phyloP scores from a whole-genome alignment of 495 filamentous ascomycete genomes.

The Rhypophila decipiens region DNA sequence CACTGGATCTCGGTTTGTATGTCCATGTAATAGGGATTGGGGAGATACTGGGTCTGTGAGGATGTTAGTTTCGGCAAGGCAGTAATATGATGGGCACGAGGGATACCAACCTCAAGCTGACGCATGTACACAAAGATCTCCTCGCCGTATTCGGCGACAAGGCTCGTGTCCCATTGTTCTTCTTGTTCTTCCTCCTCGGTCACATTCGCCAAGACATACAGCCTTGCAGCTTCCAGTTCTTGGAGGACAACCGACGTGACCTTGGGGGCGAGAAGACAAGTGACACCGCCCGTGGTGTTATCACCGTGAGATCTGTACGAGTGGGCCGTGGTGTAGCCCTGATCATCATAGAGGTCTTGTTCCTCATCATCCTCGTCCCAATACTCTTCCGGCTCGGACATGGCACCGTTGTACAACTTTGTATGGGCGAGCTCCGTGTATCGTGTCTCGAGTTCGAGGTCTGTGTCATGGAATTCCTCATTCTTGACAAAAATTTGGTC shows the following conservation, averaged over 20 bases:
- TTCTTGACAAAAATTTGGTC: too few species aligned
- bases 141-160: slow-evolving; percentile 94
- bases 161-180: slow-evolving; percentile 88
- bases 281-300: slow-evolving; percentile 66
- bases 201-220: slow-evolving; percentile 55
- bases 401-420: slow-evolving; percentile 15
- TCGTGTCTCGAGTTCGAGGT: slow-evolving; percentile 6
- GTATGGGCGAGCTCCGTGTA: slow-evolving; percentile 1
- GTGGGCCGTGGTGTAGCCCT: slow-evolving; percentile 71
- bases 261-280: slow-evolving; percentile 67
- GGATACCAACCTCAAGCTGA: slow-evolving; percentile 66
- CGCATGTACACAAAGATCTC: slow-evolving; percentile 94
- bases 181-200: slow-evolving; percentile 63
- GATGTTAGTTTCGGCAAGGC: slow-evolving; percentile 8
- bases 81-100: slow-evolving; percentile 4
- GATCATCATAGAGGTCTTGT: slow-evolving; percentile 73
- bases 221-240: slow-evolving; percentile 65
- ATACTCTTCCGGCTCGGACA: slow-evolving; percentile 60
- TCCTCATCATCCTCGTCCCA: slow-evolving; percentile 74
- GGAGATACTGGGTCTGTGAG: slow-evolving; percentile 68
- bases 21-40: slow-evolving; percentile 92
- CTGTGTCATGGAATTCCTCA: background rate
- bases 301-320: slow-evolving; percentile 69
- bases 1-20: slow-evolving; percentile 95
- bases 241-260: slow-evolving; percentile 52